A percentile compares a stretch with the other conserved stretches of the same genome.
phyloP scores from a whole-genome alignment of 1,284 basidiomycete genomes.

The Cutaneotrichosporon cutaneum region DNA sequence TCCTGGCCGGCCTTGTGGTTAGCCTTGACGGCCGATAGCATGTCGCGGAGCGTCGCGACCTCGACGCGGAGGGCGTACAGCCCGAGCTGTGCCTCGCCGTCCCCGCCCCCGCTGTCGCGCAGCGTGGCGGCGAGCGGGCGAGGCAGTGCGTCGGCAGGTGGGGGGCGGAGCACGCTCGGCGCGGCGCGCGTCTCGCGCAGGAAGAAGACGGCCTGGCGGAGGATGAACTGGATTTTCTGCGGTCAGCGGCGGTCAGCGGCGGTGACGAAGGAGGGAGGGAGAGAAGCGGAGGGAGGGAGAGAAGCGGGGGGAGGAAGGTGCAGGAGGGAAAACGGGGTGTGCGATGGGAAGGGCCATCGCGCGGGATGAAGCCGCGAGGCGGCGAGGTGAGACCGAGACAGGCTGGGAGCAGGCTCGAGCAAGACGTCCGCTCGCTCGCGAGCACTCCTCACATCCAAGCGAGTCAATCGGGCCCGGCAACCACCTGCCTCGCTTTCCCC shows the following conservation, averaged over 20 bases:
- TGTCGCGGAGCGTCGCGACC: conserved; percentile 33
- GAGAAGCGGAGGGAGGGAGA: background rate
- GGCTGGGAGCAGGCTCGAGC: no score
- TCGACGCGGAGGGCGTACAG: conserved; percentile 45
- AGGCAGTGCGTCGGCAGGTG: conserved; percentile 34
- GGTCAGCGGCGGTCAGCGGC: conserved; percentile 7
- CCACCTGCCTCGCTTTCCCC: no score
- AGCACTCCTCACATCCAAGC: no score
- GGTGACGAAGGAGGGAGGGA: background rate
- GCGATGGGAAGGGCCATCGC: no score
- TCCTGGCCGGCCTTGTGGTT: conserved; percentile 2
- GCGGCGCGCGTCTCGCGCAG: conserved; percentile 41
- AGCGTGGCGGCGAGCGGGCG: conserved; percentile 26
- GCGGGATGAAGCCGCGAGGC: no score
- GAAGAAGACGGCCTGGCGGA: conserved; percentile 48
- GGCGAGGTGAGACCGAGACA: no score
- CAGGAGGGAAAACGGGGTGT: no score
- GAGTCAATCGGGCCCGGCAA: no score
- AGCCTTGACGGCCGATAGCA: conserved; percentile 28
- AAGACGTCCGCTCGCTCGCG: no score
- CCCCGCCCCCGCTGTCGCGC: background rate
- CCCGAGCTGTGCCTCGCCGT: conserved; percentile 34
- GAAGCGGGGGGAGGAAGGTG: background rate
- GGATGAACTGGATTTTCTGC: conserved; percentile 51
- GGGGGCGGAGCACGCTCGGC: conserved; percentile 35